These are phyloP conservation scores for Mucor velutinosus DNA, from an alignment of 371 early-diverging fungal genomes.

Conservation along the genomic window DNA sequence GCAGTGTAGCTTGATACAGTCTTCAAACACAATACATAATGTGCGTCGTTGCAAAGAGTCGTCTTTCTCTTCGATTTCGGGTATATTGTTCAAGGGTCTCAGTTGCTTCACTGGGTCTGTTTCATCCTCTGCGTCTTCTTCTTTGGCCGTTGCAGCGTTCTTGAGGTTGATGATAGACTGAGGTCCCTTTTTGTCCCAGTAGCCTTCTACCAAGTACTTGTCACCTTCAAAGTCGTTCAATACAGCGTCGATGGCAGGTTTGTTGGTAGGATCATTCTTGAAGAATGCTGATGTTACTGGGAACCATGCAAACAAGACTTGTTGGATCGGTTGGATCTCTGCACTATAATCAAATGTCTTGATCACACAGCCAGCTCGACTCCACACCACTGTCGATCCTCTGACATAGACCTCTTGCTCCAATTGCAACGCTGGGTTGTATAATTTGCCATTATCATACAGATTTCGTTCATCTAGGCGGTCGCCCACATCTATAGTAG, in stretches of 20 bases:
- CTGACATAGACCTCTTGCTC: constrained; percentile 48
- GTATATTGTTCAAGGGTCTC: background rate
- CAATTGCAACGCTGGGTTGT: constrained; percentile 7
- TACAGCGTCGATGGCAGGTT: background rate
- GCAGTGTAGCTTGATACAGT: constrained; percentile 13
- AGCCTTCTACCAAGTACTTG: constrained; percentile 3
- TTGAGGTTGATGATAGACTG: constrained; percentile 10
- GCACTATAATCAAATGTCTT: constrained; percentile 42
- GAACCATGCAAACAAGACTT: constrained; percentile 56
- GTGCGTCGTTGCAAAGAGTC: constrained; percentile 3
- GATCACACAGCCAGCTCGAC: constrained; percentile 38
- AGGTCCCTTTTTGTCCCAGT: constrained; percentile 10
- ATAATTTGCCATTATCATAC: background rate
- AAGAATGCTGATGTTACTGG: constrained; percentile 8
- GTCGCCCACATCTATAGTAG: background rate
- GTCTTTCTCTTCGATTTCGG: background rate
- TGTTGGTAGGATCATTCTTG: constrained; percentile 17
- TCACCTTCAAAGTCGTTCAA: background rate
- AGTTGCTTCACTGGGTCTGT: background rate
- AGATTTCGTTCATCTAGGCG: background rate
- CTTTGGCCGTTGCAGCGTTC: background rate
- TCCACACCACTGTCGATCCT: constrained; percentile 55
- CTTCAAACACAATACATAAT: constrained; percentile 24
- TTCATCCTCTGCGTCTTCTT: constrained; percentile 10
- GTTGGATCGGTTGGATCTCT: constrained; percentile 37